Percentiles rank a stretch among this genome's conserved stretches.
Evolutionary conservation across 2,329 filamentous ascomycete genomes (phyloP).

Genomic region (Venturiaceae sp.): DNA sequence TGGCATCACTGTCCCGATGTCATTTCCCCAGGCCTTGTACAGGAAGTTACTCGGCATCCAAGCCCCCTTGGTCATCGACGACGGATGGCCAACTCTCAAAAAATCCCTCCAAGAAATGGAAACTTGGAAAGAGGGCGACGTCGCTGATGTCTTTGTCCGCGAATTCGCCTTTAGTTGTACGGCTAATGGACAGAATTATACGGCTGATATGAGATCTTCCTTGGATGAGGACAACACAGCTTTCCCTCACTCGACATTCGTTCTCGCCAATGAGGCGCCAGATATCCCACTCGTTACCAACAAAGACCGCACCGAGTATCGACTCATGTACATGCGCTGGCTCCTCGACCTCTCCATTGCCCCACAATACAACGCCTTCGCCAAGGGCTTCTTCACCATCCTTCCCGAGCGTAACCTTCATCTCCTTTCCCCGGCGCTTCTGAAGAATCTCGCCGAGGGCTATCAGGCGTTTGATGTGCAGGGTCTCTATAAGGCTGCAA

Average conservation of each 20-base stretch:
- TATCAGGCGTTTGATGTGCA: constrained; percentile 68
- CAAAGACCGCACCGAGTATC: constrained; percentile 66
- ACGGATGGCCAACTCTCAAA: constrained; percentile 51
- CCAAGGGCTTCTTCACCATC: constrained; percentile 68
- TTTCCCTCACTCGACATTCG: neutral
- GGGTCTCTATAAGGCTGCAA: constrained; percentile 54
- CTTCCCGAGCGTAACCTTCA: constrained; percentile 60
- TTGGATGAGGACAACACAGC: neutral
- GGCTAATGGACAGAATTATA: constrained; percentile 41
- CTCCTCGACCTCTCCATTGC: constrained; percentile 68
- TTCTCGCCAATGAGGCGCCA: neutral
- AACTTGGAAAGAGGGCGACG: constrained; percentile 70
- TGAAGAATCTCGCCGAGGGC: constrained; percentile 78
- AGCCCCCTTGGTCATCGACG: constrained; percentile 52
- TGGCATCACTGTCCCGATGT: constrained; percentile 80
- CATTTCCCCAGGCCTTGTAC: constrained; percentile 79
- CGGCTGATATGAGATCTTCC: constrained; percentile 41
- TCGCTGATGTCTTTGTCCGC: constrained; percentile 72
- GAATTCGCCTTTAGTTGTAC: constrained; percentile 79
- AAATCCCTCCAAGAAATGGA: constrained; percentile 64
- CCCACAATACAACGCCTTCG: constrained; percentile 72
- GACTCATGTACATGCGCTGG: constrained; percentile 77
- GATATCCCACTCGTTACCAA: constrained; percentile 66
- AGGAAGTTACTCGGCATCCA: constrained; percentile 61
- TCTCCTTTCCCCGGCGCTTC: constrained; percentile 30